Evolutionary conservation across 768 basidiomycete species (phyloP).

Genomic region (Coprinopsis sp.): DNA sequence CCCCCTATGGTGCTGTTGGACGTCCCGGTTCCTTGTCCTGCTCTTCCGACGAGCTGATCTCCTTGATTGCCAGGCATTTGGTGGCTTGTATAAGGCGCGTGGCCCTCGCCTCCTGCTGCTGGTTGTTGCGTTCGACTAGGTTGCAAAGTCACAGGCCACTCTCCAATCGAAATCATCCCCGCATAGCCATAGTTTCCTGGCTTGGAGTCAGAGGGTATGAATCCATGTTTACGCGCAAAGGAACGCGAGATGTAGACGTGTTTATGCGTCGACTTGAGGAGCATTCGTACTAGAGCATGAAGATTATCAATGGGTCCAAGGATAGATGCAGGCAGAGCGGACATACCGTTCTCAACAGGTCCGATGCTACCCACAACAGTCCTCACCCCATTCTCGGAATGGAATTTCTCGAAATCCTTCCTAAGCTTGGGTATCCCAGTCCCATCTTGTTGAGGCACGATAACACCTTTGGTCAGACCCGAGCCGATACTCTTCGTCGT

Average conservation of each 20-base stretch:
- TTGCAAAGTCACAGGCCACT: constrained; percentile 76
- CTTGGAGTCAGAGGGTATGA: constrained; percentile 81
- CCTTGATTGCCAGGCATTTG: no score
- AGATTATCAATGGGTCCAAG: neutral
- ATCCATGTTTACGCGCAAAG: constrained; percentile 83
- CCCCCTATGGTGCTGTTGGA: no score
- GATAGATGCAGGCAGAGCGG: neutral
- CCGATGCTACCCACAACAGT: constrained; percentile 91
- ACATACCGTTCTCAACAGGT: constrained; percentile 78
- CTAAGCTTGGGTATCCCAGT: constrained; percentile 61
- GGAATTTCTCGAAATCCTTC: constrained; percentile 80
- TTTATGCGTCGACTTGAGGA: constrained; percentile 86
- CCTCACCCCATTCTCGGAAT: constrained; percentile 87
- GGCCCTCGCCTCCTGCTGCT: constrained; percentile 16
- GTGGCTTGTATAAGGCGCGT: constrained; percentile 17
- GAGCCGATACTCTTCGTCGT: constrained; percentile 16
- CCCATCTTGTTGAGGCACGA: no score
- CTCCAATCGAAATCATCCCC: constrained; percentile 80
- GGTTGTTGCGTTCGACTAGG: constrained; percentile 26
- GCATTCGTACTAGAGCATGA: constrained; percentile 70
- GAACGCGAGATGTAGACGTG: constrained; percentile 94
- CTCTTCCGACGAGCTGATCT: no score
- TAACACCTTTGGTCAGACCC: constrained; percentile 39
- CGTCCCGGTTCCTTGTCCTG: no score
- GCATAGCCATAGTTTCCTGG: constrained; percentile 94